A percentile compares a stretch with the other conserved stretches of the same genome.
phyloP scores from a whole-genome alignment of 495 filamentous ascomycete genomes.

The Neurospora sp. region DNA sequence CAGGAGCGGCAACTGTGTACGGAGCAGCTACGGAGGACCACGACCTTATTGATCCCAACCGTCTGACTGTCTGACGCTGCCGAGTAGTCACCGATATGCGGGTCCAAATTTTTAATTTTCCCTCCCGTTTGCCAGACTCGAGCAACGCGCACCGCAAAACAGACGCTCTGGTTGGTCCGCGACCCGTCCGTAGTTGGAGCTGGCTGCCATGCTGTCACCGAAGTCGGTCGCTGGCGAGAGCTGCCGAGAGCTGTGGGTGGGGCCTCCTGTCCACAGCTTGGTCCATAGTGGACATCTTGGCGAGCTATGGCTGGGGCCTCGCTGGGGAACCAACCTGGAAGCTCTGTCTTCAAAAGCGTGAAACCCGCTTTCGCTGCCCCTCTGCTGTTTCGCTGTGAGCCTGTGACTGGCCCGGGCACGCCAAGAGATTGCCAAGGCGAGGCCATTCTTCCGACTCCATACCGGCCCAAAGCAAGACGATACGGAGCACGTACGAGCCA shows the following conservation, averaged over 20 bases:
- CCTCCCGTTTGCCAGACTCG: slow-evolving; percentile 6
- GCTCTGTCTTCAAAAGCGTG: neutral
- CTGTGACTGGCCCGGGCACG: neutral
- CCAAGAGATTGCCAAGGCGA: neutral
- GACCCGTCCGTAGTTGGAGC: neutral
- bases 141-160: neutral
- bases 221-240: slow-evolving; percentile 7
- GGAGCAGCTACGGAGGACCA: neutral
- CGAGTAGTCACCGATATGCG: slow-evolving; percentile 10
- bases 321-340: neutral
- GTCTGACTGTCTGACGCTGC: slow-evolving; percentile 6
- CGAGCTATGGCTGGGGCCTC: neutral
- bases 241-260: slow-evolving; percentile 10
- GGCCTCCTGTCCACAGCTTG: neutral
- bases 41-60: slow-evolving; percentile 8
- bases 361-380: neutral
- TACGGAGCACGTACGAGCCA: neutral
- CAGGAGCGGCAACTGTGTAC: neutral
- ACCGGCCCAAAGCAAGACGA: neutral
- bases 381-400: neutral
- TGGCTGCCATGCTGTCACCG: neutral
- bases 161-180: neutral
- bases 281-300: neutral
- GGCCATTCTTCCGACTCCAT: neutral
- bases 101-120: slow-evolving; percentile 21